A percentile compares a stretch with the other conserved stretches of the same genome.
phyloP scores from a whole-genome alignment of 2,329 filamentous ascomycete genomes.

The Phialophora macrospora region DNA sequence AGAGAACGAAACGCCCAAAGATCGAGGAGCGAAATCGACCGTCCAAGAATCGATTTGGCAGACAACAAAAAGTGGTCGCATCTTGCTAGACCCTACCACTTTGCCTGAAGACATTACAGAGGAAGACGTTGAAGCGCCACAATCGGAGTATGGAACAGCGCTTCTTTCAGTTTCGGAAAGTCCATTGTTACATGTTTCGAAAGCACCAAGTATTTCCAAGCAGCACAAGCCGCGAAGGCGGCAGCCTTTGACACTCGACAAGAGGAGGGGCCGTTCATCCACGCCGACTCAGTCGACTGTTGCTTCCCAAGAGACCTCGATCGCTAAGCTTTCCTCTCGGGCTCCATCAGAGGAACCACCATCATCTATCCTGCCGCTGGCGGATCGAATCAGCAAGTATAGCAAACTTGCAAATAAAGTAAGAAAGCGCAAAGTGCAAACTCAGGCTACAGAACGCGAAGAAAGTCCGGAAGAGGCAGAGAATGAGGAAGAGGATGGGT shows the following conservation, averaged over 20 bases:
- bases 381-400: conserved; percentile 19
- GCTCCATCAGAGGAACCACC: conserved; percentile 1
- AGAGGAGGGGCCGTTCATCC: conserved; percentile 31
- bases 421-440: conserved; percentile 18
- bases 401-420: conserved; percentile 13
- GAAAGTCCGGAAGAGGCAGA: conserved; percentile 24
- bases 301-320: background rate
- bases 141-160: background rate
- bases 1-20: conserved; percentile 20
- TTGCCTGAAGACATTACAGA: background rate
- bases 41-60: background rate
- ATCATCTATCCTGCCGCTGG: background rate
- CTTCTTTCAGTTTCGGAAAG: background rate
- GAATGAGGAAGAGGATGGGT: conserved; percentile 35
- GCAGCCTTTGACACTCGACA: conserved; percentile 21
- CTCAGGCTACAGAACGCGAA: conserved; percentile 28
- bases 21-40: background rate
- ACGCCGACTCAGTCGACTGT: background rate
- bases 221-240: conserved; percentile 28
- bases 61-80: conserved; percentile 18
- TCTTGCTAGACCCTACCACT: conserved; percentile 5
- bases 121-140: background rate
- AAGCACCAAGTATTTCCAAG: conserved; percentile 5
- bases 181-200: background rate
- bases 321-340: conserved; percentile 2